phyloP scores from a whole-genome alignment of 768 basidiomycete genomes.

The Phaeolepiota aurea region DNA sequence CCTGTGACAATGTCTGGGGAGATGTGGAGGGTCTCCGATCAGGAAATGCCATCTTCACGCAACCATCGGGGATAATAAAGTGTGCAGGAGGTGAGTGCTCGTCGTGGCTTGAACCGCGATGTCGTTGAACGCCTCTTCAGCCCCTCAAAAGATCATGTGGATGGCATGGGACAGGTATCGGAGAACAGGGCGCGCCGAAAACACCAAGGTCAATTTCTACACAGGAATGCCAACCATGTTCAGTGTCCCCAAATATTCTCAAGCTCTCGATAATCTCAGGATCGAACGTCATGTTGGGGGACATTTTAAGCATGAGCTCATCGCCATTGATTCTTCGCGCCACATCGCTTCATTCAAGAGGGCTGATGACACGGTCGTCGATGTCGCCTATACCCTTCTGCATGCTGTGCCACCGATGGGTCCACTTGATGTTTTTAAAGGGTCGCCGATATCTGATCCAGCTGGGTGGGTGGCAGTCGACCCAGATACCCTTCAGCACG shows the following conservation, averaged over 20 bases:
- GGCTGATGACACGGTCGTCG: constrained; percentile 57
- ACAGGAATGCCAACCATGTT: constrained; percentile 96
- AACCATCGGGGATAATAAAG: constrained; percentile 88
- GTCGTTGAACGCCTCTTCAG: constrained; percentile 33
- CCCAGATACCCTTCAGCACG: constrained; percentile 72
- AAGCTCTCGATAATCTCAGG: constrained; percentile 74
- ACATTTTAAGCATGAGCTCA: constrained; percentile 76
- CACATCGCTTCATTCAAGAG: constrained; percentile 83
- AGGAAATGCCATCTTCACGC: constrained; percentile 90
- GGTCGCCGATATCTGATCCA: constrained; percentile 68
- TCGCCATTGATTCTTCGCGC: constrained; percentile 60
- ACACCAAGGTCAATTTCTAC: constrained; percentile 69
- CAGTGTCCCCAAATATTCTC: constrained; percentile 91
- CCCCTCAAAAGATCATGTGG: constrained; percentile 94
- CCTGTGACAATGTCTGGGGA: constrained; percentile 83
- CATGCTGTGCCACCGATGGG: constrained; percentile 94
- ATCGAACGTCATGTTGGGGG: constrained; percentile 74
- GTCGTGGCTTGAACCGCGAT: too few relatives aligned
- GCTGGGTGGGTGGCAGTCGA: constrained; percentile 90
- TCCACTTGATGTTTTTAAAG: constrained; percentile 72
- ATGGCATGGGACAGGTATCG: constrained; percentile 86
- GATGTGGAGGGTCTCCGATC: constrained; percentile 69
- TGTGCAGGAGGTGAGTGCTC: constrained; percentile 70
- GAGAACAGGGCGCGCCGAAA: constrained; percentile 46
- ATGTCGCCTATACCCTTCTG: constrained; percentile 73